Base-by-base conservation (phyloP, 768 basidiomycete genomes). In the Rhodotorula toruloides region DNA sequence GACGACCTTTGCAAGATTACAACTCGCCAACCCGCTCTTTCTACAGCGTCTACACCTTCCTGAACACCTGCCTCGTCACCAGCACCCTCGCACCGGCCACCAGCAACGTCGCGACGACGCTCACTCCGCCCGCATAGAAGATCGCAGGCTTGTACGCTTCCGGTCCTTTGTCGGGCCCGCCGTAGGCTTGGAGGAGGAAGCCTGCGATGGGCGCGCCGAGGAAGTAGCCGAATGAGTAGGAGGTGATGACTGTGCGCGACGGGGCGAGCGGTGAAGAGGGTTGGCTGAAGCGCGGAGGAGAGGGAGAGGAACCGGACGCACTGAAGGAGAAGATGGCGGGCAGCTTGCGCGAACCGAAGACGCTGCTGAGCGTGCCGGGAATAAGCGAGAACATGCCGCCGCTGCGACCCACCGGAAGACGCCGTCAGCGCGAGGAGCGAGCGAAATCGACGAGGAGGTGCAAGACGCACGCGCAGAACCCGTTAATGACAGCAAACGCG, bases 141-240 rank as follows among this genome's bases (percentile, higher is more conserved):
- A 75, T 72, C 8, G 75, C 73, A 9, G 69, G 70, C 31, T 70
- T 63, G 55, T 70, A 75, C 11, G 76, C 72, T 27, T 40, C 27
- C 36, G 68, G 48, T 2, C 74, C 75, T 13, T 46, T 36, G 34
- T 60, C 54, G 3, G 69, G 56, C 0, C 74, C 76, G n/a, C 74
- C 74, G 34, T 54, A 71, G 5, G 76, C 75, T 32, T 75, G 56
- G 31, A 76, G 64, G 3, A 74, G 59, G 43, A 70, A 75, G 3
- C 76, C 76, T 1, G 74, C 76, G 50, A 76, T 72, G 1, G 75
- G 74, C 1, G 66, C 27, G 13, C 76, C 76, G 37, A 70, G 52
- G 31, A 60, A 46, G 40, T 64, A 61, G 25, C 63, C 63, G n/a
- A 44, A 46, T 0, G 46, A 29, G 54, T 54, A 61, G 19, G 42